Percentiles rank a stretch among this genome's conserved stretches.
These are phyloP conservation scores for Lunularia cruciata DNA, from an alignment of 225 moss, liverwort and hornwort genomes.

Conservation along the genomic window DNA sequence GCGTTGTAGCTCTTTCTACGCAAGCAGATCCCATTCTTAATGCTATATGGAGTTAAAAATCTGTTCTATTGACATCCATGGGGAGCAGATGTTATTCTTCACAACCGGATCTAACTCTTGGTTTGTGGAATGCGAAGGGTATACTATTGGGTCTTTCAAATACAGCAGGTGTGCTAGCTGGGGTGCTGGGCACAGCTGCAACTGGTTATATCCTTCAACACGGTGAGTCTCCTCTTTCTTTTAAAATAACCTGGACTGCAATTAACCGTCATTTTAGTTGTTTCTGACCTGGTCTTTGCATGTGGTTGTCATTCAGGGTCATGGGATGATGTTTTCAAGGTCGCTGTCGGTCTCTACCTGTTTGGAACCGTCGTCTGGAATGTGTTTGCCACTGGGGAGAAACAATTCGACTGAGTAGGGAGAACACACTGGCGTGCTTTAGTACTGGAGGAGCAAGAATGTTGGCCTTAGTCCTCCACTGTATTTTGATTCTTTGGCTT, in stretches of 20 bases:
- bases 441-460: no score
- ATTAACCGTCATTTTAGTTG: neutral
- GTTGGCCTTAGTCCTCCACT: no score
- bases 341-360: conserved; percentile 82
- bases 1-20: no score
- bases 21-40: no score
- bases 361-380: conserved; percentile 94
- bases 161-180: conserved; percentile 91
- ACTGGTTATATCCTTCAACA: conserved; percentile 93
- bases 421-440: neutral
- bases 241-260: neutral
- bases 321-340: conserved; percentile 98
- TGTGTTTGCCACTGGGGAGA: conserved; percentile 82
- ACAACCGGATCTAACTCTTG: neutral
- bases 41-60: no score
- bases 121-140: conserved; percentile 44
- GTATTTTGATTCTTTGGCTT: no score
- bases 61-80: no score
- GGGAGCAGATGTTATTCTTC: neutral
- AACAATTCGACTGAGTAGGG: conserved; percentile 67
- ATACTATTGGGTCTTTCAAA: conserved; percentile 91
- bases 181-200: conserved; percentile 91
- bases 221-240: conserved; percentile 36
- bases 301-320: conserved; percentile 52
- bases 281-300: neutral